A percentile compares a stretch with the other conserved stretches of the same genome.
Evolutionary conservation across 176 grass and related monocot species (phyloP).

Genomic region (Chrysopogon serrulatus): DNA sequence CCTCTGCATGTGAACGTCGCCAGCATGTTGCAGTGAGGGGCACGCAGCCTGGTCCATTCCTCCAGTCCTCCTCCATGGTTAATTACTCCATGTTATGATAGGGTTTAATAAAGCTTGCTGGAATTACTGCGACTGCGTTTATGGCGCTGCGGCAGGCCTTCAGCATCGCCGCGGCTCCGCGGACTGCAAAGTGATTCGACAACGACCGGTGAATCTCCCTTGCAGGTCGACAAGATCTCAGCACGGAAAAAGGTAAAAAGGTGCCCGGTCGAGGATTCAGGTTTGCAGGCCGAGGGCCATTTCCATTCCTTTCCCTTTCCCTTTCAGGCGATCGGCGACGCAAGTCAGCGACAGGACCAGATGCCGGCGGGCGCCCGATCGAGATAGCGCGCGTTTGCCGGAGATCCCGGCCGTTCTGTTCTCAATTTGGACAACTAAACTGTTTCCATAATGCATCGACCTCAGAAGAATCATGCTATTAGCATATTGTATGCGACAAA

Average conservation of each 20-base stretch:
- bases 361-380: neutral
- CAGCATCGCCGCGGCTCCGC: neutral
- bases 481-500: neutral
- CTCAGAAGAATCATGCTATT: neutral
- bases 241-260: neutral
- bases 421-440: no score
- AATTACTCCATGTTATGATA: slow-evolving; percentile 3
- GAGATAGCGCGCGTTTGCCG: neutral
- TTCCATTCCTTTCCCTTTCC: no score
- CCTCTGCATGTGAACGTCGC: no score
- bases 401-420: neutral
- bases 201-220: neutral
- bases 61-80: neutral
- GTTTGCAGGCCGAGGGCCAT: neutral
- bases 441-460: neutral
- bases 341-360: neutral
- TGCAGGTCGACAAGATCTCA: neutral
- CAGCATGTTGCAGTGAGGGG: slow-evolving; percentile 11
- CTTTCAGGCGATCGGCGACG: neutral
- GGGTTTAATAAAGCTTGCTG: neutral
- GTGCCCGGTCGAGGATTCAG: neutral
- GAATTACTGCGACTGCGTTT: neutral
- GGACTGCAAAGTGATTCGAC: neutral
- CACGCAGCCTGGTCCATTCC: neutral
- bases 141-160: neutral